Conservation (phyloP, 2,329 filamentous ascomycete genomes). For the Apiospora koreana region DNA sequence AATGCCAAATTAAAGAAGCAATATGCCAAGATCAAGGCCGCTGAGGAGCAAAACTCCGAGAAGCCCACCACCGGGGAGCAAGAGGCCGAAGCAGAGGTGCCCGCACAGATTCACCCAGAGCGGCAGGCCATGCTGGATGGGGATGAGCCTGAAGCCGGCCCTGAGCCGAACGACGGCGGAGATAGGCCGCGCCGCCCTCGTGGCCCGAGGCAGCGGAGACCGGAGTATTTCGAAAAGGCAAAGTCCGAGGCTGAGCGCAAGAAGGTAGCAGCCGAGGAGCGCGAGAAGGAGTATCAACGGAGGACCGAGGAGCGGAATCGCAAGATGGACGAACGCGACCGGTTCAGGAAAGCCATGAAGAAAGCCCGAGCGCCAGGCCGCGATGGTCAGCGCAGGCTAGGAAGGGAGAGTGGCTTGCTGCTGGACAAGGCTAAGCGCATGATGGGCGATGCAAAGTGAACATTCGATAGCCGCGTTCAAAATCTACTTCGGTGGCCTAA, state of each 20-base stretch:
- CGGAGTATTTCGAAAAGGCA: conserved; percentile 68
- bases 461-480: not conserved
- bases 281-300: conserved; percentile 42
- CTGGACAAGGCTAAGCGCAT: conserved; percentile 77
- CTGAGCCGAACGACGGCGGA: conserved; percentile 13
- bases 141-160: conserved; percentile 22
- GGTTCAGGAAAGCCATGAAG: conserved; percentile 67
- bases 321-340: conserved; percentile 64
- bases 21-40: conserved; percentile 82
- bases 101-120: conserved; percentile 39
- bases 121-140: conserved; percentile 40
- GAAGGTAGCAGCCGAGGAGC: conserved; percentile 43
- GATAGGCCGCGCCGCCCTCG: conserved; percentile 19
- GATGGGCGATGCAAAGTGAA: conserved; percentile 46
- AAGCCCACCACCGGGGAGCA: conserved; percentile 15
- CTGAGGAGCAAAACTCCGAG: conserved; percentile 28
- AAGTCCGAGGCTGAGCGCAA: conserved; percentile 47
- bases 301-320: conserved; percentile 65
- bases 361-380: conserved; percentile 70
- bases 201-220: conserved; percentile 33
- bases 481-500: not conserved
- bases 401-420: conserved; percentile 76
- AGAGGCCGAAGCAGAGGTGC: conserved; percentile 12
- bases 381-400: conserved; percentile 76
- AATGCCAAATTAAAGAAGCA: conserved; percentile 93